These are phyloP conservation scores for Centella asiatica DNA, from an alignment of 129 eudicot species.

Conservation along the genomic window DNA sequence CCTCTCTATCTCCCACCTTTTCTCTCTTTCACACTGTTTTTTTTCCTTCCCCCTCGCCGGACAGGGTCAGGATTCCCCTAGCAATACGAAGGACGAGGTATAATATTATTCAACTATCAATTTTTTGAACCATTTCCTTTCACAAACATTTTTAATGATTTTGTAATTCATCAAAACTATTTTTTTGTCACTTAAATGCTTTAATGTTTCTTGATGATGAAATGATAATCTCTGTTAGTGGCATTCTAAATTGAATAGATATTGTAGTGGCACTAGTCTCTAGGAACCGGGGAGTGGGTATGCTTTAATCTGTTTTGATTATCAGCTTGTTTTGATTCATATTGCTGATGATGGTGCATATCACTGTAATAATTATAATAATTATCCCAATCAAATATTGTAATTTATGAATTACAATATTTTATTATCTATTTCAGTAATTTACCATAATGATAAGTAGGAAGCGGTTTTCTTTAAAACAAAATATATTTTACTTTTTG, in stretches of 20 bases:
- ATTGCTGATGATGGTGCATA: too few species aligned
- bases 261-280: background rate
- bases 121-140: background rate
- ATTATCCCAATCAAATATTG: too few species aligned
- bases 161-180: background rate
- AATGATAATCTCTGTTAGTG: background rate
- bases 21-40: constrained; percentile 2
- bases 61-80: constrained; percentile 39
- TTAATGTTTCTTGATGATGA: background rate
- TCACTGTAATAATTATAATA: too few species aligned
- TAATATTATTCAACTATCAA: background rate
- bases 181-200: background rate
- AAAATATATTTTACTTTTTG: too few species aligned
- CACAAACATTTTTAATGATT: background rate
- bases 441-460: too few species aligned
- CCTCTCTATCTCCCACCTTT: too few species aligned
- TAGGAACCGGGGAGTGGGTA: too few species aligned
- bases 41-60: constrained; percentile 5
- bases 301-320: too few species aligned
- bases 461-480: too few species aligned
- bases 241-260: background rate
- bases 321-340: too few species aligned
- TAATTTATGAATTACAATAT: too few species aligned
- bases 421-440: too few species aligned
- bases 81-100: constrained; percentile 42